Evolutionary conservation across 73 alveolate species (phyloP), one percentile per base, ranked within the genome.

Genomic region (Uronychia setigera): DNA sequence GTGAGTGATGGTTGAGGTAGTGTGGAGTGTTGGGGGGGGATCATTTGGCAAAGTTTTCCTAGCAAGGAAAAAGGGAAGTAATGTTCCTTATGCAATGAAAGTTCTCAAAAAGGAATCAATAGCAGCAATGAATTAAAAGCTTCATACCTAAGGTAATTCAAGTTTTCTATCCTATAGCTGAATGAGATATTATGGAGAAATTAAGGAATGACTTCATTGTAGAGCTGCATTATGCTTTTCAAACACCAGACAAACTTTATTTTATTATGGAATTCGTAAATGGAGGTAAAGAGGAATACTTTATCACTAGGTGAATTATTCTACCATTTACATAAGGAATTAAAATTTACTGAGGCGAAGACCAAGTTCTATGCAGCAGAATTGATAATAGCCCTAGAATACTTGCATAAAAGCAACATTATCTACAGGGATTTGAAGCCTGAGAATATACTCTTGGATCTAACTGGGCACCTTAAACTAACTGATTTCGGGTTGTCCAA

Each of bases 401-500:
- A 91, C 83, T 91, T 98, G 35, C 99, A 98, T 83, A 84, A 91
- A 84, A 86, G 94, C 76, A 95, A 92, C 59, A 95, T 97, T 28
- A 94, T 98, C 25, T 98, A 97, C 78, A 75, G 99, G 60, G 99
- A 98, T 83, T 84, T 98, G 78, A 98, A 98, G 75, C 99, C 99
- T 9, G 99, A 98, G 83, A 98, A 98, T 92, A 97, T 98, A 1
- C 93, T 98, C n/a, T 85, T 98, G 0, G 99, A 95, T 78, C 46
- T 80, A 35, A 97, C 96, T 35, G 99, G 99, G 0, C 99, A 98
- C 89, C 87, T 96, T 29, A 98, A 97, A 93, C 59, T 98, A 25
- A 97, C 99, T 0, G 99, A 98, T 86, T 98, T 98, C 86, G 99
- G 99, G 34, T 86, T 98, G 33, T 86, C 97, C n/a, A 98, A 98